Percentiles rank a stretch among this genome's conserved stretches.
Conservation (phyloP, 2,329 filamentous ascomycete species). For the Claviceps spartinae region DNA sequence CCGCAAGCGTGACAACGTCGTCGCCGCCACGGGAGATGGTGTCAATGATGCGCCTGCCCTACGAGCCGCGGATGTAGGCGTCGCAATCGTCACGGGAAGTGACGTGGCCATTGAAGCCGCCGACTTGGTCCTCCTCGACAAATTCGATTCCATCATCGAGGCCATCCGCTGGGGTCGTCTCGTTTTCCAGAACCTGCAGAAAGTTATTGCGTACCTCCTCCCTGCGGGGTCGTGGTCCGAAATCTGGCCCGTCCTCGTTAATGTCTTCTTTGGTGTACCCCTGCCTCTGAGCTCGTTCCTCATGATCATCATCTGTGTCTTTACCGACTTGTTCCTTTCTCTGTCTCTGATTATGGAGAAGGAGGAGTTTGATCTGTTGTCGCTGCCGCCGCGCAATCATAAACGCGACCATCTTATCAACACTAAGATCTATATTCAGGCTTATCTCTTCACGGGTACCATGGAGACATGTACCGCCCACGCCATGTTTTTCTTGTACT, state of each 20-base stretch:
- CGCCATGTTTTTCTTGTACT: conserved; percentile 41
- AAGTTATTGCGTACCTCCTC: conserved; percentile 30
- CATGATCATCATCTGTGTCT: conserved; percentile 45
- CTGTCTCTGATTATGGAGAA: conserved; percentile 41
- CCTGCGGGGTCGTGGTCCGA: conserved; percentile 42
- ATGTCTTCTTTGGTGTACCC: conserved; percentile 42
- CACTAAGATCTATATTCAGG: conserved; percentile 34
- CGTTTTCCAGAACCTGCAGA: conserved; percentile 28
- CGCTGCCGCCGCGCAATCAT: conserved; percentile 35
- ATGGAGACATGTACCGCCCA: conserved; percentile 37
- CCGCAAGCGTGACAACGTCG: conserved; percentile 43
- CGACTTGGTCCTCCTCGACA: conserved; percentile 55
- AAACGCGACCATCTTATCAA: conserved; percentile 38
- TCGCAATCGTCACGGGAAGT: conserved; percentile 50
- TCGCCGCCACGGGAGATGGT: conserved; percentile 62
- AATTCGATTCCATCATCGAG: conserved; percentile 57
- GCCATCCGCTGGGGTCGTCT: conserved; percentile 37
- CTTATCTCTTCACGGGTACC: conserved; percentile 37
- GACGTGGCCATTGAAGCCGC: conserved; percentile 52
- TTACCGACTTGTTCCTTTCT: conserved; percentile 38
- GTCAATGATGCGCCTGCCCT: conserved; percentile 55
- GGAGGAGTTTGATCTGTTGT: conserved; percentile 39
- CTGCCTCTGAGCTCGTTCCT: conserved; percentile 37
- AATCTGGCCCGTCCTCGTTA: conserved; percentile 42
- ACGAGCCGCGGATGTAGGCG: conserved; percentile 54